These are phyloP conservation scores for Leucocoprinus leucothites DNA, from an alignment of 768 basidiomycete species.

Conservation along the genomic window DNA sequence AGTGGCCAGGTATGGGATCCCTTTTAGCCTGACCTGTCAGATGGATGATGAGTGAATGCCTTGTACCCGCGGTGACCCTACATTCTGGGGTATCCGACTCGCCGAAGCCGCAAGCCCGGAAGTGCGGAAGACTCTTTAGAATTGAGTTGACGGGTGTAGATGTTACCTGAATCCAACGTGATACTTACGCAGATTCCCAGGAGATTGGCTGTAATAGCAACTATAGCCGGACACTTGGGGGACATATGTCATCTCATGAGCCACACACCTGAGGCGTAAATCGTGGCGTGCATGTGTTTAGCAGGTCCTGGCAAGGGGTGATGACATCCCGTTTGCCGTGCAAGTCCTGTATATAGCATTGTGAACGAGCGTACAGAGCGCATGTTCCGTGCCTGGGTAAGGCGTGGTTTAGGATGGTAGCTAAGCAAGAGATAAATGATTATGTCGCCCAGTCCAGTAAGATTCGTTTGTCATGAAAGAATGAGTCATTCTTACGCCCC, in stretches of 20 bases:
- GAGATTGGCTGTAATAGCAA: neutral
- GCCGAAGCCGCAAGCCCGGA: neutral
- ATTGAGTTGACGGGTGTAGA: neutral
- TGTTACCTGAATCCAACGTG: neutral
- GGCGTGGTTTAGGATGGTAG: neutral
- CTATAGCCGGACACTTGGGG: neutral
- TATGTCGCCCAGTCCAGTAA: neutral
- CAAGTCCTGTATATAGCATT: neutral
- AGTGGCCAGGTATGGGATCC: neutral
- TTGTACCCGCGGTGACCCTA: neutral
- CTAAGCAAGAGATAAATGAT: neutral
- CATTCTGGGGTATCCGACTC: neutral
- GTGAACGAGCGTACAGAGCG: neutral
- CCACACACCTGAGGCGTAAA: neutral
- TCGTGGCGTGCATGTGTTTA: neutral
- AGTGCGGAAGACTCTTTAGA: neutral
- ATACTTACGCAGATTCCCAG: neutral
- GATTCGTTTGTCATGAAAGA: neutral
- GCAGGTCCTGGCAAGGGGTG: neutral
- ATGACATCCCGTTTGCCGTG: neutral
- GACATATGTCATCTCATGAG: neutral
- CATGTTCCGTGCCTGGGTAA: constrained; percentile 4
- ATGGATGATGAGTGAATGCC: neutral
- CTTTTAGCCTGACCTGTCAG: no score
- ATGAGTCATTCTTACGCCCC: neutral